A percentile compares a stretch with the other conserved stretches of the same genome.
These are phyloP conservation scores for Priceomyces castillae DNA, from an alignment of 805 yeast species.

Conservation along the genomic window DNA sequence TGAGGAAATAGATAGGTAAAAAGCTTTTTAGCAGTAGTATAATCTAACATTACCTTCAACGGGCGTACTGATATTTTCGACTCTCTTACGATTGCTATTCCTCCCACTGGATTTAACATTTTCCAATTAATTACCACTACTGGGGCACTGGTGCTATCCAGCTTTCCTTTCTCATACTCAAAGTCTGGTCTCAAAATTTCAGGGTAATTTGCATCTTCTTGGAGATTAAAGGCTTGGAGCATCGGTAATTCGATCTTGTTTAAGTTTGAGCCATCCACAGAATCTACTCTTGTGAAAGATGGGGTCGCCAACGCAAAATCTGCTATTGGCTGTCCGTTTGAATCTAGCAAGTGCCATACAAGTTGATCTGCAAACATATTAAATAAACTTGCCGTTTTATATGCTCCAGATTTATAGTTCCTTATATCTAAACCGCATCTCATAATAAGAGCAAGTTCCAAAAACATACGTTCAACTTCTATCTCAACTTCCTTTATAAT, in stretches of 20 bases:
- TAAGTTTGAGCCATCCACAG: slow-evolving; percentile 62
- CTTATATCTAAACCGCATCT: slow-evolving; percentile 23
- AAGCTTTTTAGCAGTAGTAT: slow-evolving; percentile 59
- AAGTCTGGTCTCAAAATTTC: slow-evolving; percentile 61
- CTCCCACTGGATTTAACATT: slow-evolving; percentile 85
- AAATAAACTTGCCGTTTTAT: slow-evolving; percentile 23
- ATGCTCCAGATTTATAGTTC: slow-evolving; percentile 13
- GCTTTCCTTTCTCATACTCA: slow-evolving; percentile 4
- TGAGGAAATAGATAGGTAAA: slow-evolving; percentile 72
- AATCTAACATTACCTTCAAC: slow-evolving; percentile 69
- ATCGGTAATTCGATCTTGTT: slow-evolving; percentile 58
- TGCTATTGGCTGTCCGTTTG: slow-evolving; percentile 58
- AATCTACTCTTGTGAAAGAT: slow-evolving; percentile 58
- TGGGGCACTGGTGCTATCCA: slow-evolving; percentile 14
- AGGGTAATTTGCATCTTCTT: slow-evolving; percentile 57
- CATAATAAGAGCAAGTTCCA: slow-evolving; percentile 36
- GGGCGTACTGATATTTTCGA: slow-evolving; percentile 65
- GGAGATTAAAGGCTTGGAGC: slow-evolving; percentile 69
- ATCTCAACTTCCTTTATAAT: slow-evolving; percentile 24
- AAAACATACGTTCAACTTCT: slow-evolving; percentile 30
- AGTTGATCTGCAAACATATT: slow-evolving; percentile 56
- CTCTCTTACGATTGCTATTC: slow-evolving; percentile 73
- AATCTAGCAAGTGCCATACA: slow-evolving; percentile 66
- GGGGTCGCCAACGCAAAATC: slow-evolving; percentile 67
- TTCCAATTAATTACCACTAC: slow-evolving; percentile 55